Evolutionary conservation across 2,329 filamentous ascomycete genomes (phyloP), one percentile per base, ranked within the genome.

Genomic region (Colletotrichum sp.): DNA sequence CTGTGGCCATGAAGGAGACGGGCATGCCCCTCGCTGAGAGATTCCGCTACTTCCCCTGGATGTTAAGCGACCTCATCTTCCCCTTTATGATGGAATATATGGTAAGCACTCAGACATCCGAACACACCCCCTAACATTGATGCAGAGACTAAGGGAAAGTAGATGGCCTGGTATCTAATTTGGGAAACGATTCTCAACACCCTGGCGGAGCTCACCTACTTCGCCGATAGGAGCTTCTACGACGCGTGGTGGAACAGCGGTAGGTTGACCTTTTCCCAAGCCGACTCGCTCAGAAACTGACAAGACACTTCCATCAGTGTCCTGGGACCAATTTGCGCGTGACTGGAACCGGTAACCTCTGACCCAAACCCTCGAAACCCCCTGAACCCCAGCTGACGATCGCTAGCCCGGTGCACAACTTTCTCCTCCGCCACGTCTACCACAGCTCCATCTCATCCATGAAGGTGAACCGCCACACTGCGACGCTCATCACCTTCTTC

Each of bases 71-170:
- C 79, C 88, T 96, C 76, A 88, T 95, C 10, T 95, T 96, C 77
- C 95, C 94, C 0, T 93, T 96, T 77, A 91, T 96, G 85, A 92
- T 95, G 84, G 94, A 96, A 82, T 95, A 95, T 77, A 84, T 96
- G 68, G 86, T 88, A 78, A 78, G 83, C 75, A 28, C 26, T n/a
- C 57, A 60, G 30, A 28, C 21, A 7, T 6, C 6, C 16, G 28
- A 21, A n/a, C n/a, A 18, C 13, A n/a, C 39, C 18, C n/a, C 10
- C 10, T 21, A 6, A 21, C 10, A 52, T 34, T 26, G 6, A 18
- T 18, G 28, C n/a, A 30, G 36, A 26, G 26, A 24, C 70, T 75
- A 57, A 75, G 14, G 12, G 1, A 9, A 5, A 24, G 24, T 67
- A 88, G 85, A 89, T 95, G 73, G 89, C 92, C 0, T 96, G 94